Conservation (phyloP, 805 yeast species). For the Kluyveromyces nonfermentans region DNA sequence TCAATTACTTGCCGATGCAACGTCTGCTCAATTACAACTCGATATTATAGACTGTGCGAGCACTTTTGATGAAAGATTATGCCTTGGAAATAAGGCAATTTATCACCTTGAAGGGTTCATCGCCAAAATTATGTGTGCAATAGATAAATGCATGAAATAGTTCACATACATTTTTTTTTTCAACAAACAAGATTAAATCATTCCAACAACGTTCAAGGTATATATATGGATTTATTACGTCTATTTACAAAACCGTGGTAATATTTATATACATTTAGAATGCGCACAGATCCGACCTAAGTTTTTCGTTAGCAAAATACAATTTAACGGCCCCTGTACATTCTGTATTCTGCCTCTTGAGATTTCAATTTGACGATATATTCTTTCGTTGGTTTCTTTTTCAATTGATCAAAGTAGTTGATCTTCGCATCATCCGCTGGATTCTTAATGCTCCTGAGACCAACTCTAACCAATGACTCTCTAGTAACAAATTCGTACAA, state of each 20-base stretch:
- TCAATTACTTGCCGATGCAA: slow-evolving; percentile 31
- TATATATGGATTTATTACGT: background rate
- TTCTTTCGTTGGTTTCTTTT: slow-evolving; percentile 55
- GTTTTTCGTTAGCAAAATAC: background rate
- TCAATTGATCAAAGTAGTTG: slow-evolving; percentile 46
- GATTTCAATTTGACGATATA: slow-evolving; percentile 47
- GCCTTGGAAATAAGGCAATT: slow-evolving; percentile 79
- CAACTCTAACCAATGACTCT: slow-evolving; percentile 59
- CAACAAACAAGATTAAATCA: background rate
- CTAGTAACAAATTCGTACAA: slow-evolving; percentile 72
- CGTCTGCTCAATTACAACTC: slow-evolving; percentile 28
- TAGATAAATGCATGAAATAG: slow-evolving; percentile 34
- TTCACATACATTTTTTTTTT: slow-evolving; percentile 3
- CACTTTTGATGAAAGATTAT: slow-evolving; percentile 72
- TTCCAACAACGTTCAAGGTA: background rate
- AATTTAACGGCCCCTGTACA: slow-evolving; percentile 52
- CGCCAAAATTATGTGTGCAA: slow-evolving; percentile 74
- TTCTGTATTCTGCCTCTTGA: slow-evolving; percentile 41
- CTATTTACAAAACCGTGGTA: background rate
- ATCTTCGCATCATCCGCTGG: slow-evolving; percentile 31
- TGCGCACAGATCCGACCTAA: slow-evolving; percentile 1
- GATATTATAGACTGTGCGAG: slow-evolving; percentile 53
- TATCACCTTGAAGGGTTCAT: slow-evolving; percentile 93
- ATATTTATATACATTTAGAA: slow-evolving; percentile 3
- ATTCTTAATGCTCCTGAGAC: slow-evolving; percentile 46